Conservation (phyloP, 2,329 filamentous ascomycete species). For the Exophiala lecanii-corni region DNA sequence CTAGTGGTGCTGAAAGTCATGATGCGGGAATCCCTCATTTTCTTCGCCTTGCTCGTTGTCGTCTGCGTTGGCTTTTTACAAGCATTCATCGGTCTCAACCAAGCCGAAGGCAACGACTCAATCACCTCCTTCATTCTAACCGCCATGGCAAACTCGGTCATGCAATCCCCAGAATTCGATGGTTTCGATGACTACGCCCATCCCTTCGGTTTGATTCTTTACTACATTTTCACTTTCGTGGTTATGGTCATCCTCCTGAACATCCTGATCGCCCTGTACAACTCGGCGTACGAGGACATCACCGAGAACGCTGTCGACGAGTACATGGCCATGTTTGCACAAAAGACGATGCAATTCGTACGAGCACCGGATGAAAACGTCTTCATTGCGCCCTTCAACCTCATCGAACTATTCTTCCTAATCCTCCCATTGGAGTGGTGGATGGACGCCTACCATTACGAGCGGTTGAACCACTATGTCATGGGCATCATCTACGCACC, state of each 20-base stretch:
- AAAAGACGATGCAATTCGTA: conserved; percentile 95
- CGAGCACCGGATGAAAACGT: conserved; percentile 97
- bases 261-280: conserved; percentile 94
- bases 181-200: conserved; percentile 87
- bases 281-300: conserved; percentile 92
- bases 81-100: conserved; percentile 86
- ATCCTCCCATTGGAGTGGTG: conserved; percentile 90
- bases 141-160: conserved; percentile 76
- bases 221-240: conserved; percentile 96
- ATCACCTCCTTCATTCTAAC: conserved; percentile 42
- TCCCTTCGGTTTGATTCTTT: conserved; percentile 89
- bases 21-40: conserved; percentile 92
- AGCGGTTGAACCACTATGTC: conserved; percentile 78
- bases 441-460: conserved; percentile 70
- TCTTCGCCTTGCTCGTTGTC: conserved; percentile 84
- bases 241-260: conserved; percentile 95
- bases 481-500: conserved; percentile 86
- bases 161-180: conserved; percentile 85
- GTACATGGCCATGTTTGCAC: conserved; percentile 85
- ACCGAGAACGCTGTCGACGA: conserved; percentile 91
- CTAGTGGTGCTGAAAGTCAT: conserved; percentile 91
- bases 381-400: conserved; percentile 92
- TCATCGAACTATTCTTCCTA: conserved; percentile 79
- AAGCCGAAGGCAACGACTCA: conserved; percentile 65
- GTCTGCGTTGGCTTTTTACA: conserved; percentile 79